These are phyloP conservation scores for Coccinonectria pachysandricola DNA, from an alignment of 2,329 filamentous ascomycete genomes.

Conservation along the genomic window DNA sequence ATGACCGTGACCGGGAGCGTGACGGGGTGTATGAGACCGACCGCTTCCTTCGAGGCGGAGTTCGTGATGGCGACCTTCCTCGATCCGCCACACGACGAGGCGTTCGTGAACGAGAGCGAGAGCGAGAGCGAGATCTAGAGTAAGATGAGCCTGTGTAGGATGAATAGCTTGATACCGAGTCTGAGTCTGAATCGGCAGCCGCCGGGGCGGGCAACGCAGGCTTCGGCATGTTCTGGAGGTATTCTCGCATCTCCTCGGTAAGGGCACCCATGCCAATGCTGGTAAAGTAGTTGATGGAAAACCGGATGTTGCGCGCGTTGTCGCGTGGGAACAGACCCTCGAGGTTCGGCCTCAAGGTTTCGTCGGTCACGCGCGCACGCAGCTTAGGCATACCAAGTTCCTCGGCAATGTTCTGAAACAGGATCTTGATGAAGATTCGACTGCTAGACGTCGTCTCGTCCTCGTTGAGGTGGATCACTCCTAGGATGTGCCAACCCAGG, in stretches of 20 bases:
- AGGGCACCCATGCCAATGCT: conserved; percentile 92
- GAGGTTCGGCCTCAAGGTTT: conserved; percentile 66
- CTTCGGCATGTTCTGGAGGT: conserved; percentile 81
- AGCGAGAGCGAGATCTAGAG: too few relatives aligned
- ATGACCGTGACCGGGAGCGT: conserved; percentile 36
- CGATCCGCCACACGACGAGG: conserved; percentile 16
- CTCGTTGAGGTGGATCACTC: conserved; percentile 80
- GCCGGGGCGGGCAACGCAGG: conserved; percentile 63
- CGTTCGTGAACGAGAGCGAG: conserved; percentile 35
- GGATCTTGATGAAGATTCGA: conserved; percentile 96
- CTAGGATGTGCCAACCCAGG: conserved; percentile 84
- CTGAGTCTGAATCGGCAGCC: conserved; percentile 52
- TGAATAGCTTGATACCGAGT: conserved; percentile 69
- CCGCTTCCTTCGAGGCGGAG: conserved; percentile 16
- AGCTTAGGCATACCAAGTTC: conserved; percentile 76
- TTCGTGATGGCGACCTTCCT: conserved; percentile 20
- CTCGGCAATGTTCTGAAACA: conserved; percentile 87
- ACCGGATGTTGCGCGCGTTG: conserved; percentile 80
- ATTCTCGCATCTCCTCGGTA: conserved; percentile 90
- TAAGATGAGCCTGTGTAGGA: conserved; percentile 58
- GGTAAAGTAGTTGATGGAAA: conserved; percentile 99
- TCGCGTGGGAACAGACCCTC: conserved; percentile 84
- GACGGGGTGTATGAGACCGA: conserved; percentile 19
- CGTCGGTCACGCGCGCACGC: conserved; percentile 65
- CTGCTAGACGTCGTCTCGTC: conserved; percentile 94